Percentiles rank a stretch among this genome's conserved stretches.
Conservation (phyloP, 2,329 filamentous ascomycete species). For the Colletotrichum sansevieriae region DNA sequence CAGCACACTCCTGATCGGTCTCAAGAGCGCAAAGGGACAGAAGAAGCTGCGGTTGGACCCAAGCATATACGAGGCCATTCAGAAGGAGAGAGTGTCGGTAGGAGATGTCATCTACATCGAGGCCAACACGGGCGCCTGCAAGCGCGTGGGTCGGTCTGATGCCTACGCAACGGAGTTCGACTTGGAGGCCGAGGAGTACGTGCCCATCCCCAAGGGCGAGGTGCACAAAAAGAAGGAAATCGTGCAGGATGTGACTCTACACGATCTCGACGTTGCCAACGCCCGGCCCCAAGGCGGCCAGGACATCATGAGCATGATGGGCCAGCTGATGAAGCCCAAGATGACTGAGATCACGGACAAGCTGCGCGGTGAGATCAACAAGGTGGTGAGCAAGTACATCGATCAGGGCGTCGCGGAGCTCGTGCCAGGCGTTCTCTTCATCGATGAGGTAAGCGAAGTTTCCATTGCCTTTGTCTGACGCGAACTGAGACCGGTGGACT, state of each 20-base stretch:
- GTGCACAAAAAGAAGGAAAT: slow-evolving; percentile 99
- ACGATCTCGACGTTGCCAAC: slow-evolving; percentile 97
- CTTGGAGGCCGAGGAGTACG: slow-evolving; percentile 98
- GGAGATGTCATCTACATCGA: slow-evolving; percentile 99
- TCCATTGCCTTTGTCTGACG: slow-evolving; percentile 32
- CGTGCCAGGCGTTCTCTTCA: slow-evolving; percentile 98
- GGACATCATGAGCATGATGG: slow-evolving; percentile 99
- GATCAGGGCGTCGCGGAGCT: slow-evolving; percentile 98
- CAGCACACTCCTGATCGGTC: slow-evolving; percentile 90
- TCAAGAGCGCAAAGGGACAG: slow-evolving; percentile 95
- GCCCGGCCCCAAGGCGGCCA: slow-evolving; percentile 95
- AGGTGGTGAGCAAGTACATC: slow-evolving; percentile 98
- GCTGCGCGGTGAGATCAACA: slow-evolving; percentile 95
- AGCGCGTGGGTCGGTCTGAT: slow-evolving; percentile 94
- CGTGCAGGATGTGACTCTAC: slow-evolving; percentile 96
- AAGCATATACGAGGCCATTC: slow-evolving; percentile 98
- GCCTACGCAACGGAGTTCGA: slow-evolving; percentile 99
- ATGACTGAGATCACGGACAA: slow-evolving; percentile 99
- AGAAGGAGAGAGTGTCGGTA: slow-evolving; percentile 95
- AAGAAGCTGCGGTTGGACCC: slow-evolving; percentile 98
- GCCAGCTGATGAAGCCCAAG: slow-evolving; percentile 98
- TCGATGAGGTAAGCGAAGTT: slow-evolving; percentile 82
- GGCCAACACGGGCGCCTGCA: slow-evolving; percentile 98
- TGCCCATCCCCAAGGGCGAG: slow-evolving; percentile 97
- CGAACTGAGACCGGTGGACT: slow-evolving; percentile 35